These are phyloP conservation scores for Mucor velutinosus DNA, from an alignment of 371 early-diverging fungal genomes.

Conservation along the genomic window DNA sequence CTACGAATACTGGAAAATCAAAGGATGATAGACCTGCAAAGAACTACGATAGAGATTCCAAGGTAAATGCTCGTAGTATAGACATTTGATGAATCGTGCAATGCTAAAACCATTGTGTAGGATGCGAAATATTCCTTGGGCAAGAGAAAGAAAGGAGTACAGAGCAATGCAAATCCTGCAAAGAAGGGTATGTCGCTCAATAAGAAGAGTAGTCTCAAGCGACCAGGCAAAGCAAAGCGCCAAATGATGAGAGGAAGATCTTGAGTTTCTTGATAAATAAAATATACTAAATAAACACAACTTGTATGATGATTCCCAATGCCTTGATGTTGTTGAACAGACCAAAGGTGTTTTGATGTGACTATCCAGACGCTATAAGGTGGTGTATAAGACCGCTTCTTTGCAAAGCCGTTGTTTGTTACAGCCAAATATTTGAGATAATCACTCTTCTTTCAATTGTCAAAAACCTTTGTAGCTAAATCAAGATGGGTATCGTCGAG, in stretches of 20 bases:
- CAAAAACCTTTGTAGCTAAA: neutral
- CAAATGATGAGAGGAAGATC: slow-evolving; percentile 19
- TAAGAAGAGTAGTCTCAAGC: slow-evolving; percentile 27
- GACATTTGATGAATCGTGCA: neutral
- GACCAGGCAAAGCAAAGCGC: slow-evolving; percentile 45
- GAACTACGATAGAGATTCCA: slow-evolving; percentile 22
- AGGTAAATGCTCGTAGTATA: neutral
- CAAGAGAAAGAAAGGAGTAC: slow-evolving; percentile 7
- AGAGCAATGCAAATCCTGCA: slow-evolving; percentile 18
- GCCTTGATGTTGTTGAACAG: neutral
- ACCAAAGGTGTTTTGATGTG: neutral
- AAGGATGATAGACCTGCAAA: slow-evolving; percentile 18
- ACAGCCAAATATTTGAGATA: neutral
- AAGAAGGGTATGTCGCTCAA: slow-evolving; percentile 30
- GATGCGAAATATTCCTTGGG: slow-evolving; percentile 23
- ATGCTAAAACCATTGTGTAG: neutral
- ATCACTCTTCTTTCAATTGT: neutral
- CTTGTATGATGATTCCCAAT: neutral
- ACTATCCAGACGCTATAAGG: neutral
- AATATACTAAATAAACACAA: neutral
- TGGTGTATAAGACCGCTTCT: neutral
- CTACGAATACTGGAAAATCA: slow-evolving; percentile 17
- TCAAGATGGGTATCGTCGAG: slow-evolving; percentile 89
- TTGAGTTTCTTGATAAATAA: neutral
- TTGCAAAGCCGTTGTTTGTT: neutral